phyloP scores from a whole-genome alignment of 208 protist genomes.

The Trypanosoma cruzi region DNA sequence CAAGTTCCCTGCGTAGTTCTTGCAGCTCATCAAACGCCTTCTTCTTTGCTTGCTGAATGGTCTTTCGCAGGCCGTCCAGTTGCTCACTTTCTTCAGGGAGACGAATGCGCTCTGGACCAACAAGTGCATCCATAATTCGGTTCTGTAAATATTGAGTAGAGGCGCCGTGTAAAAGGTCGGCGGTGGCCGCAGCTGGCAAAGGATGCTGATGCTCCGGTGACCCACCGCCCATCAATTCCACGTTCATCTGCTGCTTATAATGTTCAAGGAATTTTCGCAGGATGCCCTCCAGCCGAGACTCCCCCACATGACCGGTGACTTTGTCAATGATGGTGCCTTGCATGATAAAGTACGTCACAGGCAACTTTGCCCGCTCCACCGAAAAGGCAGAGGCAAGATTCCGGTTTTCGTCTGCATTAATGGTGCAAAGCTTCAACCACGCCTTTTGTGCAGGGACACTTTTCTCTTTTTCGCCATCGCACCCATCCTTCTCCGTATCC shows the following conservation, averaged over 20 bases:
- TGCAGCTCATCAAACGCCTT: conserved; percentile 77
- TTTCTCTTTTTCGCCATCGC: conserved; percentile 11
- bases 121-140: conserved; percentile 66
- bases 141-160: conserved; percentile 78
- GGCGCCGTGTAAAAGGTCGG: conserved; percentile 70
- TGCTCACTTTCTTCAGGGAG: conserved; percentile 80
- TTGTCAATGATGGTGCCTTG: conserved; percentile 90
- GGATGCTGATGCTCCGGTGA: conserved; percentile 36
- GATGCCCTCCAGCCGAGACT: conserved; percentile 64
- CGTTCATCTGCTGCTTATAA: conserved; percentile 86
- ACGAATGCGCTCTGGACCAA: conserved; percentile 72
- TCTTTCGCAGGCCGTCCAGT: conserved; percentile 74
- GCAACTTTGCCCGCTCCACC: conserved; percentile 82
- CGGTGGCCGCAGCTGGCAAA: conserved; percentile 62
- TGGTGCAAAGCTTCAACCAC: conserved; percentile 87
- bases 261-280: conserved; percentile 84
- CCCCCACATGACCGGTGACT: conserved; percentile 57
- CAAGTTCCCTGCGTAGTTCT: conserved; percentile 63
- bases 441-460: not conserved
- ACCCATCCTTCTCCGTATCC: not conserved
- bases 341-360: conserved; percentile 90
- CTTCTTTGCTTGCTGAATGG: conserved; percentile 81
- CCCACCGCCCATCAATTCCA: conserved; percentile 52
- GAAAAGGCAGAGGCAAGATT: conserved; percentile 89
- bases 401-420: conserved; percentile 88